These are phyloP conservation scores for Aquilaria yunnanensis DNA, from an alignment of 345 rosid species.

Conservation along the genomic window DNA sequence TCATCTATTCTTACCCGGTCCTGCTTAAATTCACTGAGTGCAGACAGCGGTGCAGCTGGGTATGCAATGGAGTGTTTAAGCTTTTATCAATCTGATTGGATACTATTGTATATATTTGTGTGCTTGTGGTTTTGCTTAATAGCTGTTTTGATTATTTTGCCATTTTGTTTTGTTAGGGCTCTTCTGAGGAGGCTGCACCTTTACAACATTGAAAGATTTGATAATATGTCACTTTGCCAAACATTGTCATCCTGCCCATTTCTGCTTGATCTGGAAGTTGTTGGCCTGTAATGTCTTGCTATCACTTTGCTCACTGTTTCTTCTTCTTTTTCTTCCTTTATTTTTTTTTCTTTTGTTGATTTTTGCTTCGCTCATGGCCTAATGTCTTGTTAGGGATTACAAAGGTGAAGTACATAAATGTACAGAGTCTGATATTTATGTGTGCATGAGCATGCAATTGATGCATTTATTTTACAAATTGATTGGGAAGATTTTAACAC, in stretches of 20 bases:
- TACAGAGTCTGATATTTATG: too few relatives aligned
- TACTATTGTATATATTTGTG: not conserved
- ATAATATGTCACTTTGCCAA: slow-evolving; percentile 41
- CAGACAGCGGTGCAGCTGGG: slow-evolving; percentile 54
- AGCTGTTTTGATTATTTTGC: slow-evolving; percentile 8
- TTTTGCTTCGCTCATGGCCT: too few relatives aligned
- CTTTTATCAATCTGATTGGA: not conserved
- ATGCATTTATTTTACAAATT: too few relatives aligned
- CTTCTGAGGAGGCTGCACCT: slow-evolving; percentile 77
- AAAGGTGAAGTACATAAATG: too few relatives aligned
- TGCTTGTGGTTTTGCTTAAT: not conserved
- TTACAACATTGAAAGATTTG: slow-evolving; percentile 58
- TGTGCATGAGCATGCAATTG: too few relatives aligned
- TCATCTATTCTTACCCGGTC: slow-evolving; percentile 57
- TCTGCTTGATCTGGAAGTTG: slow-evolving; percentile 74
- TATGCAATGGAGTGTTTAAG: slow-evolving; percentile 21
- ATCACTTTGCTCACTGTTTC: slow-evolving; percentile 11
- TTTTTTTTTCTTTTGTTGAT: not conserved
- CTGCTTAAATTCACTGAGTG: slow-evolving; percentile 54
- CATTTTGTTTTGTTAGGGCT: slow-evolving; percentile 32
- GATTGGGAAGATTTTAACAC: too few relatives aligned
- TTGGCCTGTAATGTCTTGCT: slow-evolving; percentile 67
- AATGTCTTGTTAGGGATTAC: too few relatives aligned
- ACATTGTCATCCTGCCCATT: slow-evolving; percentile 65
- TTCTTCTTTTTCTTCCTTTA: not conserved